Conservation (phyloP, 306 rosid species). For the Pachyrhizus erosus region DNA sequence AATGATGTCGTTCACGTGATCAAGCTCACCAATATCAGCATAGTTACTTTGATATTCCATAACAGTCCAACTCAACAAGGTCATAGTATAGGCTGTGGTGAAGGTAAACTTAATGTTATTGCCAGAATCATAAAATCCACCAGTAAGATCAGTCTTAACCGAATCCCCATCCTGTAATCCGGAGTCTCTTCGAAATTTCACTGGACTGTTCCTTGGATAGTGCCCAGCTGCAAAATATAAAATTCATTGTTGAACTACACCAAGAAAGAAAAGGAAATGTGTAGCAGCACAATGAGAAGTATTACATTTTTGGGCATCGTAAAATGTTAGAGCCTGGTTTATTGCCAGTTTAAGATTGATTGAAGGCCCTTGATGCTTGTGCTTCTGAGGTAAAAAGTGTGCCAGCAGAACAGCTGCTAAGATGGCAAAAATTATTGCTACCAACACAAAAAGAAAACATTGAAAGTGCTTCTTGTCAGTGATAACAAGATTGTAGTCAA, state of each 20-base stretch:
- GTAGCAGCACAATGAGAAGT: background rate
- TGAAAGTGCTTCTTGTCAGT: conserved; percentile 53
- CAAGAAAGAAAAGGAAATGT: background rate
- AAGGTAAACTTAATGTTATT: conserved; percentile 84
- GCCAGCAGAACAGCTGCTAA: conserved; percentile 51
- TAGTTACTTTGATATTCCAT: conserved; percentile 78
- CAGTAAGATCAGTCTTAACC: conserved; percentile 51
- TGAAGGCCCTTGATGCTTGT: conserved; percentile 51
- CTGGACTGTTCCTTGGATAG: conserved; percentile 64
- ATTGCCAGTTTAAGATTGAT: conserved; percentile 64
- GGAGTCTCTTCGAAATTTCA: conserved; percentile 76
- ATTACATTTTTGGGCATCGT: conserved; percentile 84
- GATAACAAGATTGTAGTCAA: conserved; percentile 60
- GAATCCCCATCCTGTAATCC: conserved; percentile 71
- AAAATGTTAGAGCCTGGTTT: conserved; percentile 76
- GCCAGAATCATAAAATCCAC: conserved; percentile 96
- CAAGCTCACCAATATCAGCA: conserved; percentile 69
- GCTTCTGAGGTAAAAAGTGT: conserved; percentile 56
- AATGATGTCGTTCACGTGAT: conserved; percentile 80
- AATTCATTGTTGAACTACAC: conserved; percentile 16
- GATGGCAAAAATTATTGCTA: conserved; percentile 38
- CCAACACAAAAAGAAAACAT: conserved; percentile 53
- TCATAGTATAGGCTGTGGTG: conserved; percentile 79
- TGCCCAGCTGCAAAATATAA: conserved; percentile 60
- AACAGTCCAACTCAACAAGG: conserved; percentile 84